These are phyloP conservation scores for Cicer cuneatum DNA, from an alignment of 306 rosid species.

Conservation along the genomic window DNA sequence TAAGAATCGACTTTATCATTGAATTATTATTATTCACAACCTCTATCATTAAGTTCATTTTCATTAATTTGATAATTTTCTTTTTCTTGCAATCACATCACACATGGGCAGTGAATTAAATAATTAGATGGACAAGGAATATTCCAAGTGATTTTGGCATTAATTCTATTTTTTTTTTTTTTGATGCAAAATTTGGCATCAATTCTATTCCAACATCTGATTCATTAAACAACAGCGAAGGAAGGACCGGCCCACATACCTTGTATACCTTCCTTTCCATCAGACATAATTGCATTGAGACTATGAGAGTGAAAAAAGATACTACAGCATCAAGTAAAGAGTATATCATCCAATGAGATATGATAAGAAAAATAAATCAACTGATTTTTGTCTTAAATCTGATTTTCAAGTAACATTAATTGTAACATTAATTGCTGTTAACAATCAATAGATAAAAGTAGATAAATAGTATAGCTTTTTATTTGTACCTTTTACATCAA, in stretches of 20 bases:
- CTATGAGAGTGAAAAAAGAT: not conserved
- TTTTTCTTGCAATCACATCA: not conserved
- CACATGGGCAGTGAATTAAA: not conserved
- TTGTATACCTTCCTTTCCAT: slow-evolving; percentile 6
- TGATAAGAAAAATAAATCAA: too few relatives aligned
- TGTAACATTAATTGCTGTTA: too few relatives aligned
- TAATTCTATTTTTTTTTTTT: not conserved
- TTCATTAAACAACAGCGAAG: not conserved
- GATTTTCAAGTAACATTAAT: too few relatives aligned
- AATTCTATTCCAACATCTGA: slow-evolving; percentile 7
- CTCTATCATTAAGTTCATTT: not conserved
- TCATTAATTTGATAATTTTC: not conserved
- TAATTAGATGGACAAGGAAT: not conserved
- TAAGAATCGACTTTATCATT: too few relatives aligned
- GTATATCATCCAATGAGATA: too few relatives aligned
- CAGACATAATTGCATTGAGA: not conserved
- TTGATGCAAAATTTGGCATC: not conserved
- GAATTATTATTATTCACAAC: not conserved
- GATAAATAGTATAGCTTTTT: too few relatives aligned
- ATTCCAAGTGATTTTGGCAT: slow-evolving; percentile 21
- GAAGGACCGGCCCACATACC: slow-evolving; percentile 27
- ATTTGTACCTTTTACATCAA: too few relatives aligned
- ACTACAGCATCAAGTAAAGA: too few relatives aligned
- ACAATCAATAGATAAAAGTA: too few relatives aligned
- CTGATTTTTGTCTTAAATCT: too few relatives aligned